A percentile compares a stretch with the other conserved stretches of the same genome.
Conservation (phyloP, 768 basidiomycete genomes). For the Boletus sp. region DNA sequence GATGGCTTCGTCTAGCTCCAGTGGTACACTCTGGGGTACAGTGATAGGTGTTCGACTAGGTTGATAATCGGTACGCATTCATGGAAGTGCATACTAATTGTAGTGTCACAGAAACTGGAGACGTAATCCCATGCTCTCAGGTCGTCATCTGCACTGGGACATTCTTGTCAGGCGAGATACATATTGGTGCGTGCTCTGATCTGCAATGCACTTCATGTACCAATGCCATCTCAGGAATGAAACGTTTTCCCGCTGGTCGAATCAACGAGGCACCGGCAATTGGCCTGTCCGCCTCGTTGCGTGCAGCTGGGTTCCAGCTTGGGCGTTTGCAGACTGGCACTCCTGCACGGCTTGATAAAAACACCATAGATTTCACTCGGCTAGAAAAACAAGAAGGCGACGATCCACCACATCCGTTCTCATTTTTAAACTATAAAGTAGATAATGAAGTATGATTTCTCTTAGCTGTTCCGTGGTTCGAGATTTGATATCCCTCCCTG, state of each 20-base stretch:
- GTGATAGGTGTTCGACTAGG: conserved; percentile 70
- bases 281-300: conserved; percentile 76
- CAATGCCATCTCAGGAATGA: conserved; percentile 47
- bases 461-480: not conserved
- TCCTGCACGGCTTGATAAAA: conserved; percentile 72
- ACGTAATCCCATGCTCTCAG: conserved; percentile 71
- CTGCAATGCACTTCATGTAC: not conserved
- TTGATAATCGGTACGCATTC: conserved; percentile 24
- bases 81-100: not conserved
- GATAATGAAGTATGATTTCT: conserved; percentile 59
- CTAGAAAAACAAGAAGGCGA: conserved; percentile 71
- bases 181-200: conserved; percentile 57
- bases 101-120: conserved; percentile 58
- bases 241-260: conserved; percentile 75
- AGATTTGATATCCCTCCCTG: not conserved
- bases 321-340: conserved; percentile 86
- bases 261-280: conserved; percentile 68
- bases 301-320: conserved; percentile 73
- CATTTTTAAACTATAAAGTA: conserved; percentile 65
- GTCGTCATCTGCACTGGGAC: conserved; percentile 92
- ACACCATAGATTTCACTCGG: conserved; percentile 65
- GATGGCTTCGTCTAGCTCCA: conserved; percentile 23
- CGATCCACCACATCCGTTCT: conserved; percentile 64
- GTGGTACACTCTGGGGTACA: conserved; percentile 44
- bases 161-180: conserved; percentile 88